Conservation (phyloP, 169 alveolate species). For the Plasmodium blacklocki region DNA sequence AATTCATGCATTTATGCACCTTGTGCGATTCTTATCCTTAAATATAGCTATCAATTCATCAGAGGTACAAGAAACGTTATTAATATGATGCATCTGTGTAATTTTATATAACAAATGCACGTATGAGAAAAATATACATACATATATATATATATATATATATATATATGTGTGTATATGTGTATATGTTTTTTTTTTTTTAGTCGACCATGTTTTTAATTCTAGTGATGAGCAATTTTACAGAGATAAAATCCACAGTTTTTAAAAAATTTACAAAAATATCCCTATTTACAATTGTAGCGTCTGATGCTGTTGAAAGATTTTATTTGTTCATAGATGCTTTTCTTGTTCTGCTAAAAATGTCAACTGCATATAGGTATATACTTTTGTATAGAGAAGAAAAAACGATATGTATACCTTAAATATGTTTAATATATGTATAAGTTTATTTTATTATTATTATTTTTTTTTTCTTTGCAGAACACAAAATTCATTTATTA, state of each 20-base stretch:
- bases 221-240: constrained; percentile 91
- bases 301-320: constrained; percentile 92
- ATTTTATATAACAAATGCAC: neutral
- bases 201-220: constrained; percentile 91
- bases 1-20: constrained; percentile 89
- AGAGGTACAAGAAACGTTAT: constrained; percentile 78
- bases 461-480: constrained; percentile 14
- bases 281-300: constrained; percentile 87
- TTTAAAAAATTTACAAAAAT: constrained; percentile 88
- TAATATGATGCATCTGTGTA: no score
- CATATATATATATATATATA: neutral
- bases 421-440: neutral
- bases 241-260: constrained; percentile 93
- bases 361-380: constrained; percentile 83
- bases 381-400: neutral
- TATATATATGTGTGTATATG: neutral
- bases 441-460: neutral
- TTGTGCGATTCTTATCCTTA: constrained; percentile 88
- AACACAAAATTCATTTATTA: constrained; percentile 79
- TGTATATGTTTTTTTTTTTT: constrained; percentile 11
- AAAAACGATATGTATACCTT: no score
- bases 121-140: neutral
- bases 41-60: constrained; percentile 93
- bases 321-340: constrained; percentile 90
- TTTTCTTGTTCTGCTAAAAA: constrained; percentile 87